Conservation (phyloP, 2,329 filamentous ascomycete species). For the Claviceps sp. region DNA sequence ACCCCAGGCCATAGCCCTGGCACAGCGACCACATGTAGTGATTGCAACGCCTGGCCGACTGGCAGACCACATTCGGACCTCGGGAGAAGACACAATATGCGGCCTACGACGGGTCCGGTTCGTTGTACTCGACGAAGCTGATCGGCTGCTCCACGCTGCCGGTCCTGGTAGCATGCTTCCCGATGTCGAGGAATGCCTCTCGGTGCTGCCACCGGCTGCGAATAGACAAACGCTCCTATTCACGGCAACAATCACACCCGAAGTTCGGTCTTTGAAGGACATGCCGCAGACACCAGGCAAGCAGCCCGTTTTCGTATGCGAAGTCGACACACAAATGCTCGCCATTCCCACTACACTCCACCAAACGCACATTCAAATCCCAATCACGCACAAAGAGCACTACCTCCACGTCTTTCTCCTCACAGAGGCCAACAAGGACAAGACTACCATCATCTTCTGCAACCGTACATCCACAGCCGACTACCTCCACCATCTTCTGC, state of each 20-base stretch:
- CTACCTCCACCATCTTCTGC: slow-evolving; percentile 75
- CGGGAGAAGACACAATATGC: slow-evolving; percentile 78
- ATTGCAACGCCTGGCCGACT: slow-evolving; percentile 89
- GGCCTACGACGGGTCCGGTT: slow-evolving; percentile 68
- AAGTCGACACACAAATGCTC: slow-evolving; percentile 63
- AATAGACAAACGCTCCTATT: slow-evolving; percentile 90
- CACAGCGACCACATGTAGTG: slow-evolving; percentile 74
- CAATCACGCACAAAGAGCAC: slow-evolving; percentile 85
- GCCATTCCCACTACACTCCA: slow-evolving; percentile 69
- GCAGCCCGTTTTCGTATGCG: slow-evolving; percentile 74
- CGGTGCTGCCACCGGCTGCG: slow-evolving; percentile 60
- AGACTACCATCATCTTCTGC: slow-evolving; percentile 83
- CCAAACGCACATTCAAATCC: slow-evolving; percentile 78
- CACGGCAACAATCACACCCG: slow-evolving; percentile 87
- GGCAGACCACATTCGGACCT: slow-evolving; percentile 85
- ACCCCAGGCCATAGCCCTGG: slow-evolving; percentile 71
- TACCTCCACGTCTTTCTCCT: slow-evolving; percentile 83
- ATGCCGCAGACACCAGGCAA: slow-evolving; percentile 56
- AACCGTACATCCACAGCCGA: slow-evolving; percentile 85
- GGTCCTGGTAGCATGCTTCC: slow-evolving; percentile 80
- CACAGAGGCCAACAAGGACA: slow-evolving; percentile 61
- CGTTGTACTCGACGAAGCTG: slow-evolving; percentile 91
- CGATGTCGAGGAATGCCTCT: slow-evolving; percentile 80
- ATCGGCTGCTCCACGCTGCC: slow-evolving; percentile 65
- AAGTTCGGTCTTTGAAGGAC: slow-evolving; percentile 76